A percentile compares a stretch with the other conserved stretches of the same genome.
Evolutionary conservation across 108 stramenopile species (phyloP).

Genomic region (Aurantiochytrium sp.): DNA sequence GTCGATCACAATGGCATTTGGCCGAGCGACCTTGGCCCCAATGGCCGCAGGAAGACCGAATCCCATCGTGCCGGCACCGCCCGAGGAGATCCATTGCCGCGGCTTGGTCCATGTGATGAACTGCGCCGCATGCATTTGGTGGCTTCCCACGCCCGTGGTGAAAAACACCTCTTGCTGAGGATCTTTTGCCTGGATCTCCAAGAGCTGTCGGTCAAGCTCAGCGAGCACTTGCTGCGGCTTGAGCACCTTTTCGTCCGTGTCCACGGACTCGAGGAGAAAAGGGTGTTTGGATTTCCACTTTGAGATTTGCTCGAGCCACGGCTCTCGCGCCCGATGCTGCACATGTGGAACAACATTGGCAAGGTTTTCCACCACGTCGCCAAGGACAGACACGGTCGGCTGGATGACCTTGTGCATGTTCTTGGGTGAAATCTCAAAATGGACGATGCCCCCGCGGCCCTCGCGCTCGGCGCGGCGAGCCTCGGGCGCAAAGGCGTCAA

Average conservation of each 20-base stretch:
- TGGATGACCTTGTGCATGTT: conserved; percentile 67
- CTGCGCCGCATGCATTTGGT: conserved; percentile 87
- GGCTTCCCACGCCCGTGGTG: conserved; percentile 73
- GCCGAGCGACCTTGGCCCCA: conserved; percentile 77
- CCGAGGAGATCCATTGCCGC: conserved; percentile 72
- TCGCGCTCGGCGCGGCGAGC: conserved; percentile 68
- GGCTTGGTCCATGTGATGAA: conserved; percentile 84
- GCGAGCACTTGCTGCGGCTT: conserved; percentile 62
- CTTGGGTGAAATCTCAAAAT: conserved; percentile 74
- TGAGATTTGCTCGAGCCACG: conserved; percentile 62
- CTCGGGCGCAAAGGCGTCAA: conserved; percentile 66
- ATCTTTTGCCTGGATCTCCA: conserved; percentile 55
- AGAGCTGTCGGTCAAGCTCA: conserved; percentile 65
- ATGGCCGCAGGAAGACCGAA: conserved; percentile 71
- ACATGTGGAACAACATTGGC: conserved; percentile 31
- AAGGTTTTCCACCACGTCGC: conserved; percentile 25
- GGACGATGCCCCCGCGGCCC: conserved; percentile 75
- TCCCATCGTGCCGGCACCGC: conserved; percentile 84
- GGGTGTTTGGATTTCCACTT: conserved; percentile 64
- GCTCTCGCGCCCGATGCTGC: not conserved
- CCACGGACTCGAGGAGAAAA: conserved; percentile 28
- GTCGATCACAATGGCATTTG: conserved; percentile 62
- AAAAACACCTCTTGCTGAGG: conserved; percentile 64
- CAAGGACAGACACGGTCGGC: conserved; percentile 30
- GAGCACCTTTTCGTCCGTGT: conserved; percentile 38